phyloP scores from a whole-genome alignment of 2,329 filamentous ascomycete species.

The Fusarium veterinarium region DNA sequence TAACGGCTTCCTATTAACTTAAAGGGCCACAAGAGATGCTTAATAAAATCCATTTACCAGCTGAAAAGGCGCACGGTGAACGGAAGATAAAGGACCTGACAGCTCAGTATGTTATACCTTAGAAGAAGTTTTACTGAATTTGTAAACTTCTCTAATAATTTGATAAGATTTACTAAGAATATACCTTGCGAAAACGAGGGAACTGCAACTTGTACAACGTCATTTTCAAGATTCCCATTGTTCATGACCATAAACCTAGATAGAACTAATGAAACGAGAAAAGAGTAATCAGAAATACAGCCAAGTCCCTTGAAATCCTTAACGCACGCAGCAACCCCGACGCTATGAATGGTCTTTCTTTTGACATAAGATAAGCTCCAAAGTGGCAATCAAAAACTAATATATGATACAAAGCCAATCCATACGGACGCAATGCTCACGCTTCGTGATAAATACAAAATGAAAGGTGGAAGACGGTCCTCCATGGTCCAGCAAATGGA shows the following conservation, averaged over 20 bases:
- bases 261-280: conserved; percentile 28
- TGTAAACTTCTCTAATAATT: background rate
- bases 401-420: conserved; percentile 29
- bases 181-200: background rate
- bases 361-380: conserved; percentile 20
- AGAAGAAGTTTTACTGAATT: background rate
- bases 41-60: background rate
- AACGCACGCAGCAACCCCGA: conserved; percentile 38
- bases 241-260: conserved; percentile 39
- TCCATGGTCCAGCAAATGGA: background rate
- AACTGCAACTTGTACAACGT: conserved; percentile 15
- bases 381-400: conserved; percentile 19
- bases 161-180: background rate
- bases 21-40: background rate
- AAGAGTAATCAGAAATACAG: conserved; percentile 11
- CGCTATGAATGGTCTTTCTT: conserved; percentile 44
- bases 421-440: conserved; percentile 26
- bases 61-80: background rate
- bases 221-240: conserved; percentile 40
- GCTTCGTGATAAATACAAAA: conserved; percentile 37
- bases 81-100: background rate
- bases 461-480: conserved; percentile 10
- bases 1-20: background rate
- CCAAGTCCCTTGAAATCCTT: conserved; percentile 16
- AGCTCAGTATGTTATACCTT: background rate